These are phyloP conservation scores for Trifolium dubium DNA, from an alignment of 306 rosid genomes.

Conservation along the genomic window DNA sequence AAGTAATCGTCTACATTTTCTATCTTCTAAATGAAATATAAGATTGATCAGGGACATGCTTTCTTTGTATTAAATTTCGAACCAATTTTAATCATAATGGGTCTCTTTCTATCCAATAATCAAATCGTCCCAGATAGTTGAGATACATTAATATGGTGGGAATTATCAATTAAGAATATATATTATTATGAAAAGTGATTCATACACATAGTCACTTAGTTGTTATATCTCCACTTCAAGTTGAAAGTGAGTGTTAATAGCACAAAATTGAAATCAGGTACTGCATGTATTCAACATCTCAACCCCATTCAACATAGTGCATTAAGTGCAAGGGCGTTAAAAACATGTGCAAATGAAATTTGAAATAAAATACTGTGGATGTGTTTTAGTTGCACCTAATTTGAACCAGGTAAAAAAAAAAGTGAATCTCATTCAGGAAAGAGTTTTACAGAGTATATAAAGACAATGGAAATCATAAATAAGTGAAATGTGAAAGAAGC, in stretches of 20 bases:
- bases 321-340: neutral
- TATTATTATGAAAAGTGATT: neutral
- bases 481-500: conserved; percentile 28
- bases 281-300: neutral
- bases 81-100: conserved; percentile 13
- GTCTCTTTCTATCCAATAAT: conserved; percentile 29
- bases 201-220: neutral
- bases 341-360: conserved; percentile 27
- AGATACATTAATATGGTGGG: conserved; percentile 18
- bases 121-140: conserved; percentile 23
- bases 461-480: conserved; percentile 11
- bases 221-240: conserved; percentile 14
- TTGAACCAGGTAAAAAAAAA: conserved; percentile 23
- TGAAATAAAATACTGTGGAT: conserved; percentile 44
- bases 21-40: neutral
- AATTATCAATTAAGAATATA: conserved; percentile 4
- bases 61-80: conserved; percentile 28
- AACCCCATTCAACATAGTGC: conserved; percentile 9
- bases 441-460: conserved; percentile 16
- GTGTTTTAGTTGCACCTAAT: conserved; percentile 17
- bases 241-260: conserved; percentile 30
- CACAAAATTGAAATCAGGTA: conserved; percentile 29
- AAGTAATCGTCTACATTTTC: neutral
- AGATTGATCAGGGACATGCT: neutral
- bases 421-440: conserved; percentile 27